Base-by-base conservation (phyloP, 345 rosid species). In the Gossypium arboreum region DNA sequence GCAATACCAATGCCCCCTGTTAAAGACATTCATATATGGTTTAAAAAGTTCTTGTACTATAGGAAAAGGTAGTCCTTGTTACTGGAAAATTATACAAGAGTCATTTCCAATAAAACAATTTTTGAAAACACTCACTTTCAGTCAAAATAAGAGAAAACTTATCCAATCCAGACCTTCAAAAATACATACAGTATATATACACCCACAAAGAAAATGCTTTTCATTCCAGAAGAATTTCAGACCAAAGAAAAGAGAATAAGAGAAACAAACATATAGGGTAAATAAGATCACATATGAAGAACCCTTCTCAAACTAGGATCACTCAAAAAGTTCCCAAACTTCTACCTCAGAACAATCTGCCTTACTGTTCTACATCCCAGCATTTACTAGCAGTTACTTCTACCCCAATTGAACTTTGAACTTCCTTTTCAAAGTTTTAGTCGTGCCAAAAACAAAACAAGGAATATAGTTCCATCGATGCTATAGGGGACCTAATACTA, bases 1-100 rank as follows among this genome's bases (percentile, higher is more conserved):
- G 80, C 78, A 73, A 75, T 61, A 73, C 70, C 61, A 25, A 60
- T 39, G 62, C 74, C 69, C 75, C 79, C 76, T 48, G 45, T 66
- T 58, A 62, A 54, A 65, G 41, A 63, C 54, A 79, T 69, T 79
- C 76, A 70, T 64, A 43, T 52, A 68, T 75, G 67, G 65, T 77
- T 75, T 59, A 54, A 66, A 62, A 61, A 11, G 2, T 39, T 56
- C 70, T 9, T 17, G 47, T 41, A 20, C 58, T 43, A 52, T 65
- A 43, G n/a, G 64, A 9, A n/a, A 54, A 54, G 24, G 65, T 34
- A 45, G 18, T 47, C 76, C 72, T 39, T 29, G 52, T 58, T 68
- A 25, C 69, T 22, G 18, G 15, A 22, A 78, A 65, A 29, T 54
- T 65, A 48, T 64, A 57, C 7, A 71, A 63, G 25, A 58, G 61